Percentiles rank a stretch among this genome's conserved stretches.
Evolutionary conservation across 2,329 filamentous ascomycete genomes (phyloP).

Genomic region (Epicoccum sorghinum): DNA sequence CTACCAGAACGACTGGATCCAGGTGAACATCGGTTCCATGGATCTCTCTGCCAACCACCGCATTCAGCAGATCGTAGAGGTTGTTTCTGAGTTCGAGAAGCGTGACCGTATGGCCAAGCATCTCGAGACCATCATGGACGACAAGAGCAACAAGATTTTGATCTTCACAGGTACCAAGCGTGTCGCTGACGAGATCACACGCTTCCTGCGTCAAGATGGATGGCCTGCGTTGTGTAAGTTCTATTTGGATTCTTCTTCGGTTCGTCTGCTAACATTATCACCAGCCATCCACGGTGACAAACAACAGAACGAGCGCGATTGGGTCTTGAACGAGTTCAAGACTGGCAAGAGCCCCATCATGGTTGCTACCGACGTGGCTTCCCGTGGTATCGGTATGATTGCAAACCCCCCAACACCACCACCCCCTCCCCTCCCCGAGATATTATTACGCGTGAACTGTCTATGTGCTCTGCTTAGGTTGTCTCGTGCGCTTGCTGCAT

Average conservation of each 20-base stretch:
- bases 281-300: conserved; percentile 97
- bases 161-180: conserved; percentile 89
- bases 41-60: conserved; percentile 96
- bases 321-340: conserved; percentile 99
- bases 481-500: conserved; percentile 75
- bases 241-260: not conserved
- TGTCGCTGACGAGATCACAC: conserved; percentile 96
- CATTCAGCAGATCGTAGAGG: conserved; percentile 97
- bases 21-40: conserved; percentile 97
- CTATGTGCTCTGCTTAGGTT: conserved; percentile 87
- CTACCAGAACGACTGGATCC: conserved; percentile 94
- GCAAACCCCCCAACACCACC: conserved; percentile 59
- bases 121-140: conserved; percentile 96
- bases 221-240: conserved; percentile 94
- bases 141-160: conserved; percentile 92
- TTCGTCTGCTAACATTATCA: conserved; percentile 46
- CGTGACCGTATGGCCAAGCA: conserved; percentile 97
- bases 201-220: conserved; percentile 95
- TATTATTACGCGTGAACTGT: conserved; percentile 65
- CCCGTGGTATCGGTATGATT: conserved; percentile 99
- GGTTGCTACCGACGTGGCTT: conserved; percentile 99
- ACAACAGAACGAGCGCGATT: conserved; percentile 99
- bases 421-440: conserved; percentile 47
- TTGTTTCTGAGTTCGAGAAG: conserved; percentile 96
- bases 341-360: conserved; percentile 99